These are phyloP conservation scores for Epichloe typhina DNA, from an alignment of 2,329 filamentous ascomycete species.

Conservation along the genomic window DNA sequence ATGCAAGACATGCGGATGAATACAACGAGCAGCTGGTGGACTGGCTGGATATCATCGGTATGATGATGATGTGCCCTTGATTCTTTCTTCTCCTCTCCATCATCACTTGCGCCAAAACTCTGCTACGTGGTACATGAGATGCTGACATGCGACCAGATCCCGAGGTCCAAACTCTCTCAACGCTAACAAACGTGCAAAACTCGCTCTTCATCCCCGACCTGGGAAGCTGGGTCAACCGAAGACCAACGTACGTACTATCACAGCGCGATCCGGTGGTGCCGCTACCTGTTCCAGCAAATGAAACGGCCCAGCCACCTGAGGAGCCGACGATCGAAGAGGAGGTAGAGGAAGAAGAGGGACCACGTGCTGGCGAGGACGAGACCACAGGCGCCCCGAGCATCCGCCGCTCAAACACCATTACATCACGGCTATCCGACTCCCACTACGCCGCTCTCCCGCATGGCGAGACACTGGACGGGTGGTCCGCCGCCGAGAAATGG, in stretches of 20 bases:
- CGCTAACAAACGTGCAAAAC: constrained; percentile 80
- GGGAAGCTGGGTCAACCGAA: constrained; percentile 61
- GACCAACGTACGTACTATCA: constrained; percentile 64
- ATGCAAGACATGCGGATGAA: constrained; percentile 16
- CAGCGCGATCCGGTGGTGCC: constrained; percentile 15
- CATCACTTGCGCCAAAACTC: no score
- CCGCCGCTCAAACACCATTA: constrained; percentile 44
- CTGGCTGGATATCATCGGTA: constrained; percentile 27
- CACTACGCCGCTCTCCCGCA: constrained; percentile 73
- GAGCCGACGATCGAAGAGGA: constrained; percentile 6
- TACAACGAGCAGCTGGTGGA: constrained; percentile 27
- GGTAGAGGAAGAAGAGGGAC: not conserved
- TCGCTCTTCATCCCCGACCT: constrained; percentile 76
- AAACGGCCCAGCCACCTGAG: constrained; percentile 6
- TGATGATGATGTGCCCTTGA: constrained; percentile 6
- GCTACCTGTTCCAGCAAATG: not conserved
- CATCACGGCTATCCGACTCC: constrained; percentile 52
- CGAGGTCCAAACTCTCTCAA: constrained; percentile 70
- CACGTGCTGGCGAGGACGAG: constrained; percentile 10
- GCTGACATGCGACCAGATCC: constrained; percentile 46
- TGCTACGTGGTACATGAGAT: not conserved
- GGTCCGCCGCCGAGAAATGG: constrained; percentile 59
- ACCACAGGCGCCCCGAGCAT: constrained; percentile 12
- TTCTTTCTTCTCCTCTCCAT: not conserved
- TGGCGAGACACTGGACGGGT: constrained; percentile 57